These are phyloP conservation scores for Russula brevipes DNA, from an alignment of 768 basidiomycete species.

Conservation along the genomic window DNA sequence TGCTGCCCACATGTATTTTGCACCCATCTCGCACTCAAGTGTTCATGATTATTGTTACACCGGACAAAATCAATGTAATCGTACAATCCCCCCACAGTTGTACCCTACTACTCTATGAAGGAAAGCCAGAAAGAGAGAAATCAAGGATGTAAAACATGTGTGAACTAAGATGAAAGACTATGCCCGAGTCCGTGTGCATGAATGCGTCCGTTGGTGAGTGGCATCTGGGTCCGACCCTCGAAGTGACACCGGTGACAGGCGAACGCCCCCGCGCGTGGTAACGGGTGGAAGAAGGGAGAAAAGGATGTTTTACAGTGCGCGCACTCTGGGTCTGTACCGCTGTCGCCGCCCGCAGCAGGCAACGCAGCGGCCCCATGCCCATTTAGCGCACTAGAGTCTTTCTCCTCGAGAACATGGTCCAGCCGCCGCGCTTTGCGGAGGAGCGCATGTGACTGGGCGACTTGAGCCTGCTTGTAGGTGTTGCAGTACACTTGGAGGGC, in stretches of 20 bases:
- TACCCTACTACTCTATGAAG: constrained; percentile 19
- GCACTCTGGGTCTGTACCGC: constrained; percentile 41
- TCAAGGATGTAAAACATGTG: not conserved
- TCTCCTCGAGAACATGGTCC: constrained; percentile 58
- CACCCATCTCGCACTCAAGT: constrained; percentile 20
- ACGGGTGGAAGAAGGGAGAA: constrained; percentile 70
- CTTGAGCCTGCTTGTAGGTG: constrained; percentile 74
- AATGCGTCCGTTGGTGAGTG: constrained; percentile 20
- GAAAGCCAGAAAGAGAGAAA: constrained; percentile 2
- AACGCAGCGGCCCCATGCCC: constrained; percentile 4
- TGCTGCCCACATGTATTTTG: constrained; percentile 24
- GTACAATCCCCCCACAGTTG: constrained; percentile 14
- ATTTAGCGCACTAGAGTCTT: constrained; percentile 24
- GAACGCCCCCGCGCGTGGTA: constrained; percentile 30
- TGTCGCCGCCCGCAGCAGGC: not conserved
- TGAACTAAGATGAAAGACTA: not conserved
- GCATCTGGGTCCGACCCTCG: constrained; percentile 27
- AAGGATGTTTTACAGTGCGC: constrained; percentile 58
- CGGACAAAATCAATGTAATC: constrained; percentile 27
- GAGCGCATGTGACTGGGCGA: constrained; percentile 72
- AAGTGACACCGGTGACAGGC: constrained; percentile 47
- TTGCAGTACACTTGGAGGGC: constrained; percentile 84
- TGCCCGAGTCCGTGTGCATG: constrained; percentile 6
- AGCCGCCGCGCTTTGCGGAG: constrained; percentile 86
- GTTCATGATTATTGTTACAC: constrained; percentile 26